Conservation (phyloP, 2,329 filamentous ascomycete species). For the Fusarium proliferatum region DNA sequence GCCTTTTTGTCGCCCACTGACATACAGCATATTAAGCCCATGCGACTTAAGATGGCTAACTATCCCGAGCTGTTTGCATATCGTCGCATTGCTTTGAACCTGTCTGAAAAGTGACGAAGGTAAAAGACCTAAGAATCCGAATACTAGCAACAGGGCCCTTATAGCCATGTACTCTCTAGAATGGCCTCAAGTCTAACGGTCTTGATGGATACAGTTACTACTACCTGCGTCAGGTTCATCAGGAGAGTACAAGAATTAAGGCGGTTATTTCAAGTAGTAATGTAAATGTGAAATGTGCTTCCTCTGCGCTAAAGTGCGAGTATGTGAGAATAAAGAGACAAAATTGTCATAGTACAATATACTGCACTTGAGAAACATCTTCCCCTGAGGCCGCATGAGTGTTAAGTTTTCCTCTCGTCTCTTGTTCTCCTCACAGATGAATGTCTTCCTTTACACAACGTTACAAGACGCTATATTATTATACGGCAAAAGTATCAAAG, state of each 20-base stretch:
- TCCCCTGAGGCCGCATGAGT: neutral
- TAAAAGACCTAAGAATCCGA: neutral
- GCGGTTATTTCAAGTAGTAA: neutral
- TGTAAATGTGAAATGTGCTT: neutral
- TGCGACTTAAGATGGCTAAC: neutral
- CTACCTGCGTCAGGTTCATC: neutral
- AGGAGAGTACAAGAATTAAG: neutral
- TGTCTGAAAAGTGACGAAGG: neutral
- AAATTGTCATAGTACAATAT: neutral
- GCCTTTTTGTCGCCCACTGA: neutral
- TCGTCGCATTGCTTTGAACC: neutral
- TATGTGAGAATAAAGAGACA: neutral
- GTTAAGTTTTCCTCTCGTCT: neutral
- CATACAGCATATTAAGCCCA: neutral
- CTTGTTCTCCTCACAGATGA: neutral
- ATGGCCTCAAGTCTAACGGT: neutral
- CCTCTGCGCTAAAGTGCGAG: neutral
- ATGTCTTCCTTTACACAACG: neutral
- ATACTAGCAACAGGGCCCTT: neutral
- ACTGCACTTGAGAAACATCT: neutral
- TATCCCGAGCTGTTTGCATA: neutral
- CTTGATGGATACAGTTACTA: neutral
- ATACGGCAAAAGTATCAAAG: neutral
- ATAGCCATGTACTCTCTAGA: neutral
- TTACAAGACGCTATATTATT: neutral